Conservation (phyloP, 495 filamentous ascomycete genomes). For the Viridothelium virens region DNA sequence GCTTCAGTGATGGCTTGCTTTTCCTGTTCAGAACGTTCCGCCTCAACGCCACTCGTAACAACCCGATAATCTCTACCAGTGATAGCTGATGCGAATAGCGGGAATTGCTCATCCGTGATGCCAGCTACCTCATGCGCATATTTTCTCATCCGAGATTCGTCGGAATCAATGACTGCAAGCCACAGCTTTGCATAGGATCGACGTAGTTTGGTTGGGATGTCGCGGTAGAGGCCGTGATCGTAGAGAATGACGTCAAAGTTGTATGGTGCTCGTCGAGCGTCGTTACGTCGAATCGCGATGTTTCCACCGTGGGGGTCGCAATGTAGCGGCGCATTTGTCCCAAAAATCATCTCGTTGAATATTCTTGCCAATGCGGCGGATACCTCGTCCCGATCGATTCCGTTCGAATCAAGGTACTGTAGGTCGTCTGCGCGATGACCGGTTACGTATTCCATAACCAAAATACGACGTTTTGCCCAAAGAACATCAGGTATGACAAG, state of each 20-base stretch:
- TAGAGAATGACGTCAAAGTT: constrained; percentile 99
- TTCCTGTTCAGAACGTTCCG: constrained; percentile 59
- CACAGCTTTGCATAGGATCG: constrained; percentile 94
- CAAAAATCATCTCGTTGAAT: constrained; percentile 99
- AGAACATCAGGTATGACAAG: constrained; percentile 84
- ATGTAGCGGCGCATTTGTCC: constrained; percentile 78
- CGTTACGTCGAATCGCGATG: constrained; percentile 78
- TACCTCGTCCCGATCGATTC: constrained; percentile 92
- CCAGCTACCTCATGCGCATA: constrained; percentile 86
- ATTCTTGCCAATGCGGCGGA: constrained; percentile 83
- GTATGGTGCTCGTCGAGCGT: constrained; percentile 43
- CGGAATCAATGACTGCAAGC: constrained; percentile 87
- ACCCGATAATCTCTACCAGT: constrained; percentile 86
- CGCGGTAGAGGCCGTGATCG: constrained; percentile 93
- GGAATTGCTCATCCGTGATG: constrained; percentile 85
- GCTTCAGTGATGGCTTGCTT: constrained; percentile 74
- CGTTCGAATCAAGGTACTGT: constrained; percentile 70
- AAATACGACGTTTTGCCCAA: constrained; percentile 80
- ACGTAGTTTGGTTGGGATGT: constrained; percentile 70
- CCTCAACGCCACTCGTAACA: constrained; percentile 53
- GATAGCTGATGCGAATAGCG: constrained; percentile 91
- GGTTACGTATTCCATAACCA: constrained; percentile 92
- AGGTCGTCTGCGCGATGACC: constrained; percentile 87
- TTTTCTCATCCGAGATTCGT: constrained; percentile 74
- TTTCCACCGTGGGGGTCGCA: constrained; percentile 98